phyloP scores from a whole-genome alignment of 257 asterid species.

The Schizonepeta tenuifolia region DNA sequence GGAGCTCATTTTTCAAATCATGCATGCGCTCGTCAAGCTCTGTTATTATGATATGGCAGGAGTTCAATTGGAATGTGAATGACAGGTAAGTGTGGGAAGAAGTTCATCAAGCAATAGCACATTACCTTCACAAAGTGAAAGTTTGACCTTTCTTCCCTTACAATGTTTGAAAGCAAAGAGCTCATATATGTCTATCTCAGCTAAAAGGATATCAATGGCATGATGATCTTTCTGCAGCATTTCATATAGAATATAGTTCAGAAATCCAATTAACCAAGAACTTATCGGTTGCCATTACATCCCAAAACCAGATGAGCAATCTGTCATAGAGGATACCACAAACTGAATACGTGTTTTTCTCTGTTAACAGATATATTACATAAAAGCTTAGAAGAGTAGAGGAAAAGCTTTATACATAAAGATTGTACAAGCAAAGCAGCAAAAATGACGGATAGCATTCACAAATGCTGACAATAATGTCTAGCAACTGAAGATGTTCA shows the following conservation, averaged over 20 bases:
- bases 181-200: slow-evolving; percentile 98
- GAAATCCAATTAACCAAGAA: slow-evolving; percentile 22
- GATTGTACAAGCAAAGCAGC: slow-evolving; percentile 3
- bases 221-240: slow-evolving; percentile 83
- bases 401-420: not conserved
- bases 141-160: slow-evolving; percentile 93
- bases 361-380: slow-evolving; percentile 7
- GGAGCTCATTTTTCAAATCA: slow-evolving; percentile 88
- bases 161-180: slow-evolving; percentile 96
- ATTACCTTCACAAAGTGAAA: slow-evolving; percentile 96
- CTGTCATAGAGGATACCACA: slow-evolving; percentile 11
- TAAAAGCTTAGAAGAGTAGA: not conserved
- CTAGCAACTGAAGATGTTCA: slow-evolving; percentile 10
- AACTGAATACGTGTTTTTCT: not conserved
- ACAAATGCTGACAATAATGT: slow-evolving; percentile 1
- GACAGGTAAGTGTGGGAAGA: slow-evolving; percentile 1
- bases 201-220: slow-evolving; percentile 90
- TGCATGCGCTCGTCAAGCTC: slow-evolving; percentile 99
- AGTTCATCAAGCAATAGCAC: slow-evolving; percentile 19
- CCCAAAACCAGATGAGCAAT: slow-evolving; percentile 15
- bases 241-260: slow-evolving; percentile 33
- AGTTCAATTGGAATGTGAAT: slow-evolving; percentile 26
- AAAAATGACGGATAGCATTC: not conserved
- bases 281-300: slow-evolving; percentile 16
- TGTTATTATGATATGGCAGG: slow-evolving; percentile 42